These are phyloP conservation scores for Rhynchospora breviuscula DNA, from an alignment of 176 grass and related monocot species.

Conservation along the genomic window DNA sequence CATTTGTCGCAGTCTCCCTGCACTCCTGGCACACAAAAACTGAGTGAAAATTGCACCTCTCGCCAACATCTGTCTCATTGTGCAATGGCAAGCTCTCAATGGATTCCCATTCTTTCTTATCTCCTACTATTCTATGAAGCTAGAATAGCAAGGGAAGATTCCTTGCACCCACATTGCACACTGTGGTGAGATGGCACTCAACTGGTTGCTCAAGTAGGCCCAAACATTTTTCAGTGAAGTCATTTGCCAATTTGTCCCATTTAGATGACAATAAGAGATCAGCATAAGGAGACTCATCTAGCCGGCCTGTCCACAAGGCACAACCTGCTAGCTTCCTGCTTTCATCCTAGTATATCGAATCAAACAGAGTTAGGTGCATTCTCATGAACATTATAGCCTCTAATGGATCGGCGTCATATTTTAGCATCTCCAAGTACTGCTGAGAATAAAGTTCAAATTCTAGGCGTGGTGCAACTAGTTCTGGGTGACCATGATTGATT, in stretches of 20 bases:
- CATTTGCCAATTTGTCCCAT: background rate
- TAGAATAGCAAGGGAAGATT: background rate
- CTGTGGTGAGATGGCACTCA: constrained; percentile 2
- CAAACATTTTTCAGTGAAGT: constrained; percentile 12
- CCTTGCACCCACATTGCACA: background rate
- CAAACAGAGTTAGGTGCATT: background rate
- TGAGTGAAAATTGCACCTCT: background rate
- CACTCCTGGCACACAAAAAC: background rate
- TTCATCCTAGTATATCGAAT: background rate
- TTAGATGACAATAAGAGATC: background rate
- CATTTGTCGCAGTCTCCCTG: background rate
- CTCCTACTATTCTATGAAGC: background rate
- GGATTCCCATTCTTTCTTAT: background rate
- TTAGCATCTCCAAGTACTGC: constrained; percentile 14
- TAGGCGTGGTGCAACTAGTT: background rate
- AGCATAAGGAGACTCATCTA: constrained; percentile 2
- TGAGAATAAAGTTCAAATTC: background rate
- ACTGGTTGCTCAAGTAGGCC: background rate
- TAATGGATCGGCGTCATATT: background rate
- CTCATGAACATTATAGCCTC: background rate
- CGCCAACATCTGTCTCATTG: background rate
- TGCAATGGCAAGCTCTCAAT: background rate
- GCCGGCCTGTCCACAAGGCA: background rate
- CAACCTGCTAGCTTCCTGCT: constrained; percentile 2
- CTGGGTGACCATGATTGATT: background rate